Percentiles rank a stretch among this genome's conserved stretches.
phyloP scores from a whole-genome alignment of 208 protist genomes.

The Trichomonas tenax region DNA sequence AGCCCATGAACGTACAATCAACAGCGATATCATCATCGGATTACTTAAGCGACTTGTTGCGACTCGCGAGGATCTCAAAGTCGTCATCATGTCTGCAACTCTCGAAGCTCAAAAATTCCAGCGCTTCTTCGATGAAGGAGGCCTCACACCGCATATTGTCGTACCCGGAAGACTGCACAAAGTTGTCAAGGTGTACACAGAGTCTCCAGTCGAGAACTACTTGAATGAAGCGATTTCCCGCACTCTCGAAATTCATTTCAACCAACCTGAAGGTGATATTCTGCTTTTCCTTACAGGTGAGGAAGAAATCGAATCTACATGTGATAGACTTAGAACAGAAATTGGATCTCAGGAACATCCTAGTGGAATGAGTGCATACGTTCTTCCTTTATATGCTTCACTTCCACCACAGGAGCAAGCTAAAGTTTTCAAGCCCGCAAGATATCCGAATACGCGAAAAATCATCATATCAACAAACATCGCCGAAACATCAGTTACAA shows the following conservation, averaged over 20 bases:
- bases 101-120: constrained; percentile 5
- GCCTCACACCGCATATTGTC: constrained; percentile 48
- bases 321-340: constrained; percentile 34
- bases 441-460: constrained; percentile 52
- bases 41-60: neutral
- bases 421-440: constrained; percentile 61
- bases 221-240: constrained; percentile 64
- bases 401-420: constrained; percentile 56
- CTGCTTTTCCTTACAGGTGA: constrained; percentile 93
- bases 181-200: constrained; percentile 68
- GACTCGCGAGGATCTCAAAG: neutral
- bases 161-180: constrained; percentile 58
- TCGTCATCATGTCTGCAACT: constrained; percentile 11
- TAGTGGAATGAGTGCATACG: neutral
- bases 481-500: constrained; percentile 97
- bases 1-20: constrained; percentile 86
- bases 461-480: constrained; percentile 96
- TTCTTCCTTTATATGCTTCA: constrained; percentile 61
- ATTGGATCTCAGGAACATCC: neutral
- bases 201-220: constrained; percentile 58
- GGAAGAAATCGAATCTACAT: constrained; percentile 73
- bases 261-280: constrained; percentile 68
- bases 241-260: constrained; percentile 58
- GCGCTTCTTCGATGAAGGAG: neutral
- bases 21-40: constrained; percentile 44